Conservation (phyloP, 2,329 filamentous ascomycete genomes). For the Didymella lethalis region DNA sequence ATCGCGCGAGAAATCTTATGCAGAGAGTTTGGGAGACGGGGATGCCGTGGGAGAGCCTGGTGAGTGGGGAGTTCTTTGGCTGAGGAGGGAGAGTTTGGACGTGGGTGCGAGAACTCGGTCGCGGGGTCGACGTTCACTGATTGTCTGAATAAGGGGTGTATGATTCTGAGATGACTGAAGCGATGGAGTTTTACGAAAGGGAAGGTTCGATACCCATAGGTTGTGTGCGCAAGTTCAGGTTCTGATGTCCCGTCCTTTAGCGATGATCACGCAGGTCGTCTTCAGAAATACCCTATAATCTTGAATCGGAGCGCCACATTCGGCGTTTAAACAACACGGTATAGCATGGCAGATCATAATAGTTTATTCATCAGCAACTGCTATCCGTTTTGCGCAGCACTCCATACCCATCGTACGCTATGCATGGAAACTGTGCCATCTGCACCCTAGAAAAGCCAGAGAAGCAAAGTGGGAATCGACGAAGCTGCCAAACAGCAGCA, state of each 20-base stretch:
- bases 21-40: conserved; percentile 73
- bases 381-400: conserved; percentile 5
- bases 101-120: neutral
- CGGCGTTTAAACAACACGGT: neutral
- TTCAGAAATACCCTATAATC: neutral
- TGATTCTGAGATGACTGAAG: neutral
- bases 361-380: conserved; percentile 14
- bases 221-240: neutral
- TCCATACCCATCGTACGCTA: conserved; percentile 11
- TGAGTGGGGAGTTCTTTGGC: conserved; percentile 73
- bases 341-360: neutral
- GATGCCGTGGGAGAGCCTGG: conserved; percentile 72
- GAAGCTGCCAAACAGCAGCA: conserved; percentile 4
- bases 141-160: neutral
- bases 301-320: neutral
- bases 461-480: conserved; percentile 16
- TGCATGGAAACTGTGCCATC: conserved; percentile 25
- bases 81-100: conserved; percentile 19
- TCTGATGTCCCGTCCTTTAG: neutral
- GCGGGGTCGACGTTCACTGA: neutral
- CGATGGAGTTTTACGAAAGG: neutral
- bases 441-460: conserved; percentile 11
- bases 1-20: conserved; percentile 70
- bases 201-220: conserved; percentile 15
- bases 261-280: neutral